phyloP scores from a whole-genome alignment of 208 protist species.

The Crithidia mellificae region DNA sequence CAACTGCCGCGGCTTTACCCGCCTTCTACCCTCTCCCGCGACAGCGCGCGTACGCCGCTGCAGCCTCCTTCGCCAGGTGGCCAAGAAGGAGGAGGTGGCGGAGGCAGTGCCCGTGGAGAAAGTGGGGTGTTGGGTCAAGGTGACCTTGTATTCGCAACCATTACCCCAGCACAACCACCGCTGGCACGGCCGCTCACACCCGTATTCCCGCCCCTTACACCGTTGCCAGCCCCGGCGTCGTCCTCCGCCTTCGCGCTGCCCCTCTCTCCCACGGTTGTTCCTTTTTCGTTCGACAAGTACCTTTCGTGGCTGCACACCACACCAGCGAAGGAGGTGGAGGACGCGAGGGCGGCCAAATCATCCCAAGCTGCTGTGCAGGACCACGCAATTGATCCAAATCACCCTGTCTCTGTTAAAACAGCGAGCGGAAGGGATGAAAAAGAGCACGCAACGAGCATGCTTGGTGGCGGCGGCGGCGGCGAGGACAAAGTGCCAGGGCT shows the following conservation, averaged over 20 bases:
- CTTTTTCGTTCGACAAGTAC: slow-evolving; percentile 25
- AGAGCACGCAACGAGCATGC: too few species aligned
- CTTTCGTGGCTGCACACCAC: slow-evolving; percentile 9
- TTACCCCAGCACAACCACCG: too few species aligned
- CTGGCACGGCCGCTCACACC: slow-evolving; percentile 8
- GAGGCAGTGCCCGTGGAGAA: too few species aligned
- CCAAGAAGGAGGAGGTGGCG: too few species aligned
- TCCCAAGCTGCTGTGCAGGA: background rate
- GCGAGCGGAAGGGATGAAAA: too few species aligned
- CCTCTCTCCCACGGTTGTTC: background rate
- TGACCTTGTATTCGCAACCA: too few species aligned
- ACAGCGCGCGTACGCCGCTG: background rate
- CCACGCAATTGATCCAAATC: too few species aligned
- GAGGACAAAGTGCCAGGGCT: too few species aligned
- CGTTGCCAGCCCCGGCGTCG: background rate
- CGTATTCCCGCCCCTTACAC: background rate
- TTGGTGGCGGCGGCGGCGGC: too few species aligned
- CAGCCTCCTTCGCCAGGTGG: background rate
- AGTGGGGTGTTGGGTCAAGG: too few species aligned
- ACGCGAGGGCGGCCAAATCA: background rate
- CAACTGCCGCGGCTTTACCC: slow-evolving; percentile 1
- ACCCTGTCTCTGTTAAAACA: too few species aligned
- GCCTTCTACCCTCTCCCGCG: background rate
- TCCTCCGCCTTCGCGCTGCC: background rate
- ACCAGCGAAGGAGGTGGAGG: background rate